A percentile compares a stretch with the other conserved stretches of the same genome.
Evolutionary conservation across 2,329 filamentous ascomycete genomes (phyloP).

Genomic region (Lasiodiplodia sp.): DNA sequence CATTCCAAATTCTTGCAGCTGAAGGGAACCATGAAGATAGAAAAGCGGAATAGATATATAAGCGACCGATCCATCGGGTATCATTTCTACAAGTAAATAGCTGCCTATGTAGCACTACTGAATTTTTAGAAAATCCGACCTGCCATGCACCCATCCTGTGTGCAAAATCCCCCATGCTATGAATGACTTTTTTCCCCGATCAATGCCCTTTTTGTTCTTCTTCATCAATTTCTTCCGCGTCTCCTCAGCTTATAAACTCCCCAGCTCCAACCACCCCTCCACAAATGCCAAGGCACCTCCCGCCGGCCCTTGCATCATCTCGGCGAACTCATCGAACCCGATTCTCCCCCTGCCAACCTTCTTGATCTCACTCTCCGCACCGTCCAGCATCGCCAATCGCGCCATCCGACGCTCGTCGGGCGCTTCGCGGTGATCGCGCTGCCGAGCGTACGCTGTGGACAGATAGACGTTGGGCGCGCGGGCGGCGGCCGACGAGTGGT

Average conservation of each 20-base stretch:
- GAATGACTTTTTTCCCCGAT: neutral
- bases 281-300: conserved; percentile 21
- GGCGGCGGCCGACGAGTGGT: conserved; percentile 28
- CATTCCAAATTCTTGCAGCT: neutral
- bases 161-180: neutral
- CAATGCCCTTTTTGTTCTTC: neutral
- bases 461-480: conserved; percentile 43
- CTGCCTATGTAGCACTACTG: conserved; percentile 2
- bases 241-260: conserved; percentile 14
- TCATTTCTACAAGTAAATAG: conserved; percentile 23
- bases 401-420: conserved; percentile 31
- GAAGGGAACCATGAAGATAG: neutral
- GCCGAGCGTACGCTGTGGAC: neutral
- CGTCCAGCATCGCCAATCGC: conserved; percentile 62
- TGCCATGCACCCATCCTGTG: neutral
- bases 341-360: conserved; percentile 83
- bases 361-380: conserved; percentile 72
- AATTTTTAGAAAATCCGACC: neutral
- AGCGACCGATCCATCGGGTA: conserved; percentile 25
- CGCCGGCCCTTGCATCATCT: conserved; percentile 32
- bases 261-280: conserved; percentile 29
- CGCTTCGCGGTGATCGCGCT: conserved; percentile 3
- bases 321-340: conserved; percentile 80
- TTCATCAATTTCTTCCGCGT: neutral
- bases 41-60: neutral